Percentiles rank a stretch among this genome's conserved stretches.
Evolutionary conservation across 2,329 filamentous ascomycete species (phyloP).

Genomic region (Fusarium lyarnte): DNA sequence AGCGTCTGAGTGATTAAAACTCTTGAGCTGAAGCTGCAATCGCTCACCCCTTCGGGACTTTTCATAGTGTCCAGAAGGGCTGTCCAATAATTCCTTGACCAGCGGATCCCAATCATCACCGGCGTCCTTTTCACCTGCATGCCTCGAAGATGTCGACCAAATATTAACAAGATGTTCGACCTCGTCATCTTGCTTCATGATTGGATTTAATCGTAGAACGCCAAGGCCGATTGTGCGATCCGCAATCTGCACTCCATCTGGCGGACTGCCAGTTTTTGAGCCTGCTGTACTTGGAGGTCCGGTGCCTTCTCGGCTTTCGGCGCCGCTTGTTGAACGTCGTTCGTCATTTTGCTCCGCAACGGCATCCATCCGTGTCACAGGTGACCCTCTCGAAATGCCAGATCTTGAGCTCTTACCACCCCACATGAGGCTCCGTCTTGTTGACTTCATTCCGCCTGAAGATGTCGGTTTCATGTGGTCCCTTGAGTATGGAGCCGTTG

Average conservation of each 20-base stretch:
- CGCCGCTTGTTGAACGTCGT: constrained; percentile 48
- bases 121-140: constrained; percentile 65
- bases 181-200: constrained; percentile 78
- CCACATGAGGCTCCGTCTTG: constrained; percentile 76
- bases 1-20: constrained; percentile 81
- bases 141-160: constrained; percentile 72
- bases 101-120: constrained; percentile 77
- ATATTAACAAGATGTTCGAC: constrained; percentile 79
- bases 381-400: constrained; percentile 62
- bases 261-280: constrained; percentile 51
- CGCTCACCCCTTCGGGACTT: constrained; percentile 78
- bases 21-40: constrained; percentile 80
- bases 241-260: constrained; percentile 44
- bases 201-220: constrained; percentile 76
- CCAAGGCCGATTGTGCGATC: constrained; percentile 78
- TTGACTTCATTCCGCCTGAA: constrained; percentile 61
- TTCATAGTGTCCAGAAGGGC: constrained; percentile 77
- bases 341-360: constrained; percentile 63
- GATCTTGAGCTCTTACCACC: constrained; percentile 66
- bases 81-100: constrained; percentile 77
- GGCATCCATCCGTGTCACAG: constrained; percentile 62
- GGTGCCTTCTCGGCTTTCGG: constrained; percentile 57
- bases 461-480: constrained; percentile 60
- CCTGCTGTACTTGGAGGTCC: constrained; percentile 65
- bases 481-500: constrained; percentile 53